phyloP scores from a whole-genome alignment of 257 asterid genomes.

The Gentiana dahurica region DNA sequence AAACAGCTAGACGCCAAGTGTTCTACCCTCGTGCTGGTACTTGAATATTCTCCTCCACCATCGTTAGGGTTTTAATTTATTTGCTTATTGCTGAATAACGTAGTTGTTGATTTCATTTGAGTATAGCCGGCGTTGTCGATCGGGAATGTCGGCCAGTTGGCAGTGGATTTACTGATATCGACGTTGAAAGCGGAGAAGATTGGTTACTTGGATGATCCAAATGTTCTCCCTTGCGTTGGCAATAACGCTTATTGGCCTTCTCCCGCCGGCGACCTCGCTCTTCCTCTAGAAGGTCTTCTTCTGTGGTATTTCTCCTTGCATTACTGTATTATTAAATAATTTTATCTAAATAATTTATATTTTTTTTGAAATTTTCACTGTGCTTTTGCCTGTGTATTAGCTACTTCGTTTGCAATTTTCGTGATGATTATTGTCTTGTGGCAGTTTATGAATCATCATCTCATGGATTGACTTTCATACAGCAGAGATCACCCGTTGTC shows the following conservation, averaged over 20 bases:
- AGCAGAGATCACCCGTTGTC: slow-evolving; percentile 88
- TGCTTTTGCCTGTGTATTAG: no score
- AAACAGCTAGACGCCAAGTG: slow-evolving; percentile 32
- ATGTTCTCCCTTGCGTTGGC: slow-evolving; percentile 90
- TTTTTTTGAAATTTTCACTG: no score
- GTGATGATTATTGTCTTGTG: slow-evolving; percentile 7
- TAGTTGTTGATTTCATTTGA: not conserved
- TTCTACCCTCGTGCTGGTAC: slow-evolving; percentile 60
- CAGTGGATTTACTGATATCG: slow-evolving; percentile 77
- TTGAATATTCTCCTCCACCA: not conserved
- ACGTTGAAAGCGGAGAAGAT: slow-evolving; percentile 51
- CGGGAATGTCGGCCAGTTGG: slow-evolving; percentile 93
- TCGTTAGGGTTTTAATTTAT: not conserved
- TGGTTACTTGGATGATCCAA: slow-evolving; percentile 75
- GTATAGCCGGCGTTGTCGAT: slow-evolving; percentile 81
- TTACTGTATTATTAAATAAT: no score
- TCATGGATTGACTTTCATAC: slow-evolving; percentile 51
- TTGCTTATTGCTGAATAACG: slow-evolving; percentile 1
- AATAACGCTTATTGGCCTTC: slow-evolving; percentile 78
- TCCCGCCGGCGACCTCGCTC: slow-evolving; percentile 68
- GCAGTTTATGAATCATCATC: slow-evolving; percentile 67
- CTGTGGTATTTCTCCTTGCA: not conserved
- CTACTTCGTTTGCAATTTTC: not conserved
- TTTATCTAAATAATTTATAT: no score
- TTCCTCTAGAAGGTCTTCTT: slow-evolving; percentile 70